phyloP scores from a whole-genome alignment of 345 rosid species.

The Camelina neglecta region DNA sequence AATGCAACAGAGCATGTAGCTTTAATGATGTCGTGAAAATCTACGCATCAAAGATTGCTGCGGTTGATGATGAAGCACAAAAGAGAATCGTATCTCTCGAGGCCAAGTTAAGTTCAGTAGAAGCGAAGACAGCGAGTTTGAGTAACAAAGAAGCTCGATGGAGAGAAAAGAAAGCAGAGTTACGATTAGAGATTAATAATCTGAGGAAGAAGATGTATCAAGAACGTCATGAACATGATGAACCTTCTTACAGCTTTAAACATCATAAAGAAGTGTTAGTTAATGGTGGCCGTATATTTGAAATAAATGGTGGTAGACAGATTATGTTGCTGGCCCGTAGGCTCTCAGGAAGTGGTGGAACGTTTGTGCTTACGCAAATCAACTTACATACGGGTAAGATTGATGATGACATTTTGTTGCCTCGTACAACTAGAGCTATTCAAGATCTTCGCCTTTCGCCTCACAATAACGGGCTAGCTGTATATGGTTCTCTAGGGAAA shows the following conservation, averaged over 20 bases:
- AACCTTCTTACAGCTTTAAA: conserved; percentile 49
- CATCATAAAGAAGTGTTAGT: conserved; percentile 57
- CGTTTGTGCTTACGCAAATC: conserved; percentile 63
- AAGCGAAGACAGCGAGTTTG: conserved; percentile 56
- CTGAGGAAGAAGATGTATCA: conserved; percentile 50
- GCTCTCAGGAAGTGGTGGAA: conserved; percentile 59
- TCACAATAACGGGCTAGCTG: conserved; percentile 51
- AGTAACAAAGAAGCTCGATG: conserved; percentile 58
- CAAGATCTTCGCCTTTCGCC: conserved; percentile 81
- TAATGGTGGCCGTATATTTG: conserved; percentile 84
- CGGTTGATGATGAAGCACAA: no score
- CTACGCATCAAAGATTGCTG: no score
- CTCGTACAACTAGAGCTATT: conserved; percentile 58
- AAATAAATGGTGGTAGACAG: conserved; percentile 56
- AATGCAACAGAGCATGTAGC: no score
- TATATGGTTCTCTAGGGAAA: conserved; percentile 80
- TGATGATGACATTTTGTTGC: conserved; percentile 60
- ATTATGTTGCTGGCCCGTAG: conserved; percentile 61
- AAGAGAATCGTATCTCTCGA: no score
- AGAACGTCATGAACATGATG: conserved; percentile 36
- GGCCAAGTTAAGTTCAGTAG: neutral
- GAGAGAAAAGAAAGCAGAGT: conserved; percentile 53
- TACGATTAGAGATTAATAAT: conserved; percentile 50
- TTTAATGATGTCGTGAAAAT: no score
- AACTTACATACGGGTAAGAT: conserved; percentile 65